Evolutionary conservation across 225 moss, liverwort and hornwort species (phyloP).

Genomic region (Marchantia paleacea): DNA sequence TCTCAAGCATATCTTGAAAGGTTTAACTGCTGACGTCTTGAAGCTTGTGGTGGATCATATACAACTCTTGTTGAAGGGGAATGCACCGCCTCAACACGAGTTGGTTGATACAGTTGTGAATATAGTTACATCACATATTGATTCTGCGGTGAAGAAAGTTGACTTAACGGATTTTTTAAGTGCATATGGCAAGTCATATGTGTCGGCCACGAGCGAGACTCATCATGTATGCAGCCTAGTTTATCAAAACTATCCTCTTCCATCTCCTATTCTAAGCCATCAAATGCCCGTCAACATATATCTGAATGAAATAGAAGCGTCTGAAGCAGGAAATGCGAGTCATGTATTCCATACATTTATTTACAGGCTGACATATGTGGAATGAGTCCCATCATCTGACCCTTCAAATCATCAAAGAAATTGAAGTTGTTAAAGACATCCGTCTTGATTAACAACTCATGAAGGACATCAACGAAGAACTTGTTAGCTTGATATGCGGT

Average conservation of each 20-base stretch:
- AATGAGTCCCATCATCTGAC: conserved; percentile 62
- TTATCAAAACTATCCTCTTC: not conserved
- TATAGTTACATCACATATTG: not conserved
- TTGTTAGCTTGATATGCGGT: not conserved
- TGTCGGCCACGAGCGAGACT: not conserved
- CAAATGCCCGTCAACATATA: not conserved
- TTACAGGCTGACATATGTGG: conserved; percentile 72
- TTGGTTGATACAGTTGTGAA: conserved; percentile 20
- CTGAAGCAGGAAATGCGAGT: not conserved
- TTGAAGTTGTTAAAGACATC: no score
- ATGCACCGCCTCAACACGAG: conserved; percentile 1
- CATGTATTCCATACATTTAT: conserved; percentile 34
- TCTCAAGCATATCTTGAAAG: not conserved
- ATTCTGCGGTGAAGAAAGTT: not conserved
- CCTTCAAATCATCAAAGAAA: conserved; percentile 74
- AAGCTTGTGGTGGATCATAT: conserved; percentile 3
- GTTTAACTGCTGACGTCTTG: not conserved
- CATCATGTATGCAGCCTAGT: not conserved
- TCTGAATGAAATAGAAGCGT: not conserved
- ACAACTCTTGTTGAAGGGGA: not conserved
- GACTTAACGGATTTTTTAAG: not conserved
- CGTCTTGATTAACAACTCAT: no score
- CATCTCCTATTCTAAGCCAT: no score
- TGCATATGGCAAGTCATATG: not conserved
- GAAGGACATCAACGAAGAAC: no score